These are phyloP conservation scores for Botryotinia narcissicola DNA, from an alignment of 2,329 filamentous ascomycete genomes.

Conservation along the genomic window DNA sequence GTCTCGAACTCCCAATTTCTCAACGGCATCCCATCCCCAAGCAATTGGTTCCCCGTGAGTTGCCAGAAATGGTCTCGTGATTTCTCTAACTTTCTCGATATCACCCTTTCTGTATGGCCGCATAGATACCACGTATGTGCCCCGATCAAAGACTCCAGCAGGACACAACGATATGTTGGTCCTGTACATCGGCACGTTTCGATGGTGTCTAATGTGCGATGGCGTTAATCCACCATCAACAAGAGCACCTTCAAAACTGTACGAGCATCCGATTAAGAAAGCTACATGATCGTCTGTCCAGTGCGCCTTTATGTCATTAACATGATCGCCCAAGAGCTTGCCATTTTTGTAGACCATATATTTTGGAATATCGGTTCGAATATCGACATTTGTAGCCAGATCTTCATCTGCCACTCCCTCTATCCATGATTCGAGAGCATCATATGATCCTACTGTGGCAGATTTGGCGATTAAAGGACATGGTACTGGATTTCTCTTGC, in stretches of 20 bases:
- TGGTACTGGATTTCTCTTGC: slow-evolving; percentile 16
- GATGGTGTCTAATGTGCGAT: slow-evolving; percentile 45
- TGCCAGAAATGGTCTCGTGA: slow-evolving; percentile 53
- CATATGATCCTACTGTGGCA: slow-evolving; percentile 1
- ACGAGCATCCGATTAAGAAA: slow-evolving; percentile 63
- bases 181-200: slow-evolving; percentile 61
- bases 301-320: slow-evolving; percentile 46
- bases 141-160: slow-evolving; percentile 55
- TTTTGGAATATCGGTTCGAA: slow-evolving; percentile 56
- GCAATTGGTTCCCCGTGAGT: slow-evolving; percentile 65
- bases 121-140: slow-evolving; percentile 62
- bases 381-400: slow-evolving; percentile 48
- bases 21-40: slow-evolving; percentile 60
- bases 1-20: slow-evolving; percentile 53
- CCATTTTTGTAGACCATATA: slow-evolving; percentile 59
- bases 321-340: slow-evolving; percentile 41
- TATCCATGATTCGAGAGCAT: slow-evolving; percentile 26
- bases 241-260: slow-evolving; percentile 61
- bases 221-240: slow-evolving; percentile 49
- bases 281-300: slow-evolving; percentile 60
- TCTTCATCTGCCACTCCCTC: slow-evolving; percentile 33
- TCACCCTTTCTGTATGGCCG: slow-evolving; percentile 52
- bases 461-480: slow-evolving; percentile 26
- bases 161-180: slow-evolving; percentile 55
- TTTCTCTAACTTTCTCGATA: slow-evolving; percentile 51